These are phyloP conservation scores for Pythium oligandrum DNA, from an alignment of 352 stramenopile species.

Conservation along the genomic window DNA sequence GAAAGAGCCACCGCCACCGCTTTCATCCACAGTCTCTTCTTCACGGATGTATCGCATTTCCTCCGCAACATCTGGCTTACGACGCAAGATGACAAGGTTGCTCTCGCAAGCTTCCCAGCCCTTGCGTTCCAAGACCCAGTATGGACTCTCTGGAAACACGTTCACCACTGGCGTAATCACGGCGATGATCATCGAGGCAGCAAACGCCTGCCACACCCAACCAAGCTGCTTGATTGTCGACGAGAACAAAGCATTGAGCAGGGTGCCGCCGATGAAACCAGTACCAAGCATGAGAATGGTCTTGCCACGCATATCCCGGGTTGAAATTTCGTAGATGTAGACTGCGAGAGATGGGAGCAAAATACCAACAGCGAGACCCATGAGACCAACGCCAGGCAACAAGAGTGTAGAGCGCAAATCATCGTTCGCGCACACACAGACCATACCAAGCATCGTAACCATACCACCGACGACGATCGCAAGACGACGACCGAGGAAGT, in stretches of 20 bases:
- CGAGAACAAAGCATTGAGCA: slow-evolving; percentile 48
- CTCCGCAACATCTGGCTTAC: slow-evolving; percentile 59
- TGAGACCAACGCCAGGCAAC: slow-evolving; percentile 49
- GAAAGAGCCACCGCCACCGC: slow-evolving; percentile 30
- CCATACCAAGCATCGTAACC: slow-evolving; percentile 62
- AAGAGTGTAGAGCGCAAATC: slow-evolving; percentile 39
- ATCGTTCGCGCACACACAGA: slow-evolving; percentile 50
- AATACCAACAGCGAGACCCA: slow-evolving; percentile 57
- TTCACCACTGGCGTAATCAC: slow-evolving; percentile 66
- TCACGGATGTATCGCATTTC: slow-evolving; percentile 68
- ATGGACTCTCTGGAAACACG: slow-evolving; percentile 73
- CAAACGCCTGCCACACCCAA: slow-evolving; percentile 78
- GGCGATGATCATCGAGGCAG: slow-evolving; percentile 53
- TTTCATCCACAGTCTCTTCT: slow-evolving; percentile 40
- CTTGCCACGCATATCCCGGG: slow-evolving; percentile 70
- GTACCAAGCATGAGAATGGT: slow-evolving; percentile 58
- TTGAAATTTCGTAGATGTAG: slow-evolving; percentile 82
- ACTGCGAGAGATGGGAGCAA: slow-evolving; percentile 61
- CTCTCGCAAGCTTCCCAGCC: slow-evolving; percentile 67
- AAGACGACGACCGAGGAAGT: slow-evolving; percentile 58
- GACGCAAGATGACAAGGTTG: slow-evolving; percentile 55
- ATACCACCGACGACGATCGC: slow-evolving; percentile 59
- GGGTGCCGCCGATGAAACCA: slow-evolving; percentile 54
- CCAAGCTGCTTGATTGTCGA: slow-evolving; percentile 47
- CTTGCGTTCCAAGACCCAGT: slow-evolving; percentile 67